phyloP scores from a whole-genome alignment of 2,329 filamentous ascomycete species.

The Penicillium janthinellum region DNA sequence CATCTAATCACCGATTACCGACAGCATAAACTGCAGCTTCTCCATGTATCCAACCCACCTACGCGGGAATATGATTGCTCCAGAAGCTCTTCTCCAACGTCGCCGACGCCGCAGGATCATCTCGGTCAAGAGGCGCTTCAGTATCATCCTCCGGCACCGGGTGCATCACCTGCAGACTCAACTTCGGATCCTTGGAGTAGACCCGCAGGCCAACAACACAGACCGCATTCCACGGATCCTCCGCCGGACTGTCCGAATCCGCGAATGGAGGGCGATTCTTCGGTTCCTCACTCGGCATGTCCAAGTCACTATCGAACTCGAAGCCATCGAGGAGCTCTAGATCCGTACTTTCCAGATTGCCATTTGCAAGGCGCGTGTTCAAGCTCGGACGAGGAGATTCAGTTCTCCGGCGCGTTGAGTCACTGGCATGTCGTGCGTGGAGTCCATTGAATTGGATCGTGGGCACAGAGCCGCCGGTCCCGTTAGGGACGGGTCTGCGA shows the following conservation, averaged over 20 bases:
- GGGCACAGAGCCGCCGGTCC: constrained; percentile 29
- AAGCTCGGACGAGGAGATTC: constrained; percentile 29
- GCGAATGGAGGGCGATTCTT: constrained; percentile 10
- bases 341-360: constrained; percentile 31
- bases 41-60: neutral
- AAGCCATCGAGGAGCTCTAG: constrained; percentile 42
- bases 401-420: constrained; percentile 10
- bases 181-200: constrained; percentile 54
- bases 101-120: constrained; percentile 42
- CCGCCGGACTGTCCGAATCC: constrained; percentile 10
- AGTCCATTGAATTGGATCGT: constrained; percentile 33
- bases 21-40: neutral
- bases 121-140: constrained; percentile 47
- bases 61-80: constrained; percentile 1
- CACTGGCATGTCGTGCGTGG: constrained; percentile 18
- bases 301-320: constrained; percentile 47
- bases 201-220: constrained; percentile 62
- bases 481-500: constrained; percentile 13
- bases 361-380: constrained; percentile 27
- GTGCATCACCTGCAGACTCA: constrained; percentile 57
- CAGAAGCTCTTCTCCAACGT: constrained; percentile 31
- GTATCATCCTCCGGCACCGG: constrained; percentile 42
- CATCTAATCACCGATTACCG: neutral
- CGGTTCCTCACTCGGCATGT: constrained; percentile 40
- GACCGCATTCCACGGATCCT: constrained; percentile 61